Percentiles rank a stretch among this genome's conserved stretches.
Evolutionary conservation across 208 protist species (phyloP).

Genomic region (Crithidia acanthocephali): DNA sequence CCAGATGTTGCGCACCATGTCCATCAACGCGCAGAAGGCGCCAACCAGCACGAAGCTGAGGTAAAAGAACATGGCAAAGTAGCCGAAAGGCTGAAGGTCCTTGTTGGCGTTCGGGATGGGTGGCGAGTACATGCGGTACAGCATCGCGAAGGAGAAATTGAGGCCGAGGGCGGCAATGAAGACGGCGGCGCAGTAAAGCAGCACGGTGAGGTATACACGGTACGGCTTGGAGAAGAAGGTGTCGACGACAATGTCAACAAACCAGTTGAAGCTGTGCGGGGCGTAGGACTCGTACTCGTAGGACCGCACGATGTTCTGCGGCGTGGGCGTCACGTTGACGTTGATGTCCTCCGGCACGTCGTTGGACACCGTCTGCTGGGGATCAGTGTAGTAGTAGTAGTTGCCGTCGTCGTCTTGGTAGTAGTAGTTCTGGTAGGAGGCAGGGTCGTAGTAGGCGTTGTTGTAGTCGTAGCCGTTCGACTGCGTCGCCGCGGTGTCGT

Average conservation of each 20-base stretch:
- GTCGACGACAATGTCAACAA: slow-evolving; percentile 77
- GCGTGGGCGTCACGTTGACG: slow-evolving; percentile 18
- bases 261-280: slow-evolving; percentile 70
- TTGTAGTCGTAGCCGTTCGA: slow-evolving; percentile 33
- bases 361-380: slow-evolving; percentile 33
- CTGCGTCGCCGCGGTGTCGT: slow-evolving; percentile 22
- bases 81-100: slow-evolving; percentile 58
- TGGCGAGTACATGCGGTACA: slow-evolving; percentile 72
- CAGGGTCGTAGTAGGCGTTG: slow-evolving; percentile 52
- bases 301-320: slow-evolving; percentile 53
- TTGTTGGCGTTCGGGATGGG: slow-evolving; percentile 35
- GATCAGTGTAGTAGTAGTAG: slow-evolving; percentile 71
- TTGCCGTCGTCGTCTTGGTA: slow-evolving; percentile 79
- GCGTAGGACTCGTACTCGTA: slow-evolving; percentile 84
- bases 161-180: slow-evolving; percentile 61
- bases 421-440: slow-evolving; percentile 70
- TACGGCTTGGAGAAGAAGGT: slow-evolving; percentile 79
- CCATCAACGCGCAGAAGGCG: slow-evolving; percentile 63
- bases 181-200: slow-evolving; percentile 69
- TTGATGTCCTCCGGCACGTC: slow-evolving; percentile 32
- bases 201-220: slow-evolving; percentile 74
- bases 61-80: slow-evolving; percentile 82
- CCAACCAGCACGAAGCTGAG: slow-evolving; percentile 72
- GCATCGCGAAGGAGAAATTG: slow-evolving; percentile 74
- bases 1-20: slow-evolving; percentile 81